Base-by-base conservation (phyloP, 129 eudicot genomes). In the Solidago caesia region DNA sequence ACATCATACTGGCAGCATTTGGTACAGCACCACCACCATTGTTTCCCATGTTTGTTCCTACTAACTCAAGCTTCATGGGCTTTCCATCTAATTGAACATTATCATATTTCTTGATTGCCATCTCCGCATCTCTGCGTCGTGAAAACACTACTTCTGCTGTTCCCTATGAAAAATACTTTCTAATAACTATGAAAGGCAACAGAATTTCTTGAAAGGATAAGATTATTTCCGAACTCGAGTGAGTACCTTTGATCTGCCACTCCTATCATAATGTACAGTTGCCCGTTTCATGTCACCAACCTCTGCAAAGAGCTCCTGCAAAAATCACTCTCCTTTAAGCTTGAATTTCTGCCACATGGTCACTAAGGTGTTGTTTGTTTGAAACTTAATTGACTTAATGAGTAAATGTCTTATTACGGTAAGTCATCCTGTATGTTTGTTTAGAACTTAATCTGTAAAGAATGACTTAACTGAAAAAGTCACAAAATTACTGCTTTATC, bases 211-310 rank as follows among this genome's bases (percentile, higher is more conserved):
- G 47, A 29, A 81, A 73, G 71, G 14, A 71, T 68, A 71, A 61
- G 68, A 66, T 51, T 63, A 47, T 67, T 68, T 48, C 61, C 41
- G 64, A 76, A 67, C 63, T 72, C 53, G 6, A 55, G 70, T 82
- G 43, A 29, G 81, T 83, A 86, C 90, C 90, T 77, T 74, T 74
- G 90, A 86, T 80, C 90, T 77, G 77, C 90, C 87, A 77, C 87
- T 86, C 73, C 87, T 83, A 48, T 83, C 90, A 46, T 83, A 86
- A 70, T 83, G 83, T 44, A 86, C 66, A 62, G 81, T 64, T 76
- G 67, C 65, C n/a, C 83, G 70, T 70, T 86, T 83, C 44, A 86
- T 51, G 65, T 86, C 87, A 49, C 90, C 83, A 15, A 83, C 90
- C 78, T 80, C 87, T 46, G 79, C 63, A n/a, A 86, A 86, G 55